Evolutionary conservation across 116 monocot genomes (phyloP), one percentile per base, ranked within the genome.

Genomic region (Posidonia oceanica): DNA sequence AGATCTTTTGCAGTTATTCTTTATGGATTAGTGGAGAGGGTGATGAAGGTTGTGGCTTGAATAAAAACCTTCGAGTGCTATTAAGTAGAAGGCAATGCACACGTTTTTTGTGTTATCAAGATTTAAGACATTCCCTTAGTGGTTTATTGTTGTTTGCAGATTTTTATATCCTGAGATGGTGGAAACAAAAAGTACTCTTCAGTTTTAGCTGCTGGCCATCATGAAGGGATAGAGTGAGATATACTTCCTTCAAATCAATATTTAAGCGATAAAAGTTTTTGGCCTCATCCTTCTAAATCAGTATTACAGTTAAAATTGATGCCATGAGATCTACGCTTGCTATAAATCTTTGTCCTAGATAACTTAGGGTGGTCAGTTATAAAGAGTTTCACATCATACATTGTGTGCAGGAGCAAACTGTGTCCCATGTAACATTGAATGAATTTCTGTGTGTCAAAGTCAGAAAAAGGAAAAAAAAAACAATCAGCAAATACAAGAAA

Each of bases 161-260:
- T n/a, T n/a, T n/a, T n/a, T n/a, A n/a, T n/a, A n/a, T n/a, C n/a
- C n/a, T n/a, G n/a, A n/a, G n/a, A n/a, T n/a, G n/a, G n/a, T n/a
- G n/a, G n/a, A n/a, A n/a, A n/a, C n/a, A n/a, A n/a, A n/a, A n/a
- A n/a, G n/a, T 59, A 59, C 64, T 64, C 64, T 64, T 64, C 64
- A 5, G 64, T 64, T 64, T 39, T 64, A 64, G 2, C 64, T 38
- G 37, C 64, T 64, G 64, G 64, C 5, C 64, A 64, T 64, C 64
- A 64, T 13, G 64, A 64, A 64, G 64, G 64, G 64, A 64, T 64
- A 6, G 64, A 38, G 64, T 64, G 17, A 64, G 36, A 39, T 7
- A 64, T 15, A 37, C 17, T 64, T n/a, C n/a, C n/a, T n/a, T 64
- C n/a, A n/a, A n/a, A n/a, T 58, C 17, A 18, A 18, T 21, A n/a